phyloP scores from a whole-genome alignment of 2,329 filamentous ascomycete genomes.

The Paraphoma chrysanthemicola region DNA sequence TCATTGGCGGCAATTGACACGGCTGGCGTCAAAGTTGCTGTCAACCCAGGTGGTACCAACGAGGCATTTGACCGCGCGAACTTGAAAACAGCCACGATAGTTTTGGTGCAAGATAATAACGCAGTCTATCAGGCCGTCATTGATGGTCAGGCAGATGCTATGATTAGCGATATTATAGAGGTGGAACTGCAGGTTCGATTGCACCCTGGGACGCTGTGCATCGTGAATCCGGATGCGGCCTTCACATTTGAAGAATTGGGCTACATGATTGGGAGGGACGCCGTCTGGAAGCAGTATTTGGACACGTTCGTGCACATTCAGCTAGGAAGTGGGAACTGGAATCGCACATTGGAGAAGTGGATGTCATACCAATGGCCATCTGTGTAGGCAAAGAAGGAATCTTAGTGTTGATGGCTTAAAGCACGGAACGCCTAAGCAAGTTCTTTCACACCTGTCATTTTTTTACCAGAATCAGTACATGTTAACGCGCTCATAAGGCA shows the following conservation, averaged over 20 bases:
- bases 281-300: slow-evolving; percentile 19
- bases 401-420: background rate
- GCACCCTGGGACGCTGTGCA: slow-evolving; percentile 13
- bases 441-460: no score
- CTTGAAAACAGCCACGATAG: slow-evolving; percentile 8
- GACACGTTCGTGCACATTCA: slow-evolving; percentile 16
- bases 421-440: no score
- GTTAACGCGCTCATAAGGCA: no score
- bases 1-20: slow-evolving; percentile 16
- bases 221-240: slow-evolving; percentile 10
- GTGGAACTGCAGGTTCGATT: slow-evolving; percentile 17
- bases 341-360: slow-evolving; percentile 19
- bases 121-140: slow-evolving; percentile 18
- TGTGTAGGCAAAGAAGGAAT: slow-evolving; percentile 1
- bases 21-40: slow-evolving; percentile 14
- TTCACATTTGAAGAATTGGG: slow-evolving; percentile 20
- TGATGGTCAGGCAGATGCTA: slow-evolving; percentile 15
- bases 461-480: no score
- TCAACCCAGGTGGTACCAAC: slow-evolving; percentile 18
- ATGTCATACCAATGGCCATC: slow-evolving; percentile 22
- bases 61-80: slow-evolving; percentile 21
- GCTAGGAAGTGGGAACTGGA: slow-evolving; percentile 15
- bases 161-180: slow-evolving; percentile 20
- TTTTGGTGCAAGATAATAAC: slow-evolving; percentile 18
- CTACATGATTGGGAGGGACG: slow-evolving; percentile 14